Base-by-base conservation (phyloP, 495 filamentous ascomycete species). In the Rostrohypoxylon terebratum region DNA sequence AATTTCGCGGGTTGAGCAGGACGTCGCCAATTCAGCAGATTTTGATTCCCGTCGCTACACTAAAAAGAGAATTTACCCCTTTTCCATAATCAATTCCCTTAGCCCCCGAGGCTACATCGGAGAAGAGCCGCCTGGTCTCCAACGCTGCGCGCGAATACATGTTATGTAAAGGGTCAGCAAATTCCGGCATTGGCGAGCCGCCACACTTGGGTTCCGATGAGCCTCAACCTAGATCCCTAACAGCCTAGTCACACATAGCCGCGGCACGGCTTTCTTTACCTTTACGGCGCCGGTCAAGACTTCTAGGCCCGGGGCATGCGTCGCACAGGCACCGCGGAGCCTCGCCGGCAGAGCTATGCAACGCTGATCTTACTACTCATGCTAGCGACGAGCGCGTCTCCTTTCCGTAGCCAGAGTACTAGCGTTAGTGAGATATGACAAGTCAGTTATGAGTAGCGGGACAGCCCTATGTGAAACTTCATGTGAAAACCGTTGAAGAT, bases 1-100 rank as follows among this genome's bases (percentile, higher is more conserved):
- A 74, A 74, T 74, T 74, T 74, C 71, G 53, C 71, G 71, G 71
- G 48, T 63, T 63, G 71, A 63, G 38, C 53, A 21, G 20, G 42
- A 40, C 21, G 47, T 54, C 66, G 63, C 34, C 10, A 13, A 50
- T 8, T 54, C 8, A 45, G 4, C 38, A 63, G 69, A 55, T 55
- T 72, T 45, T 31, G 13, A 40, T 34, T 36, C 51, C 51, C 28
- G 28, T 18, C 51, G n/a, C 31, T 55, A 36, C 28, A 38, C 51
- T 33, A 55, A 14, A 18, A 18, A 16, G 28, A n/a, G 11, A 21
- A 57, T 58, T 63, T 62, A 51, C 13, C 23, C n/a, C 33, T 13
- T 38, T 20, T 13, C 42, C 25, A 44, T 48, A 11, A 4, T 48
- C 1, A 40, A 13, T 31, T 50, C 50, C 44, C 66, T 34, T 54